Percentiles rank a stretch among this genome's conserved stretches.
These are phyloP conservation scores for Aspergillus affinis DNA, from an alignment of 495 filamentous ascomycete genomes.

Conservation along the genomic window DNA sequence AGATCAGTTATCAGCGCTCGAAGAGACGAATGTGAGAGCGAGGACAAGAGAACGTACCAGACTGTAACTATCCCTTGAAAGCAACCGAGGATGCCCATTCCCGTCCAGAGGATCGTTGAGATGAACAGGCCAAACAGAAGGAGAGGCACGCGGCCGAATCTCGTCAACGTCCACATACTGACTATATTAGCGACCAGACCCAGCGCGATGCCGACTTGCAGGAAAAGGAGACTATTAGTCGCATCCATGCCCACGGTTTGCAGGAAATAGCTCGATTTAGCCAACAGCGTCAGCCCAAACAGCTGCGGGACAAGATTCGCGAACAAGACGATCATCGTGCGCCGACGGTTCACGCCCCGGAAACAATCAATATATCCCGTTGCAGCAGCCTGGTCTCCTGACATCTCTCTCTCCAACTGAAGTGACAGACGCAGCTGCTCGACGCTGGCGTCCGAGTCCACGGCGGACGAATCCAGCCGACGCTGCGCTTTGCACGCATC, in stretches of 20 bases:
- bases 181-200: constrained; percentile 32
- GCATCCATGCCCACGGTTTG: constrained; percentile 35
- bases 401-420: constrained; percentile 24
- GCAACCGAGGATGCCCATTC: constrained; percentile 36
- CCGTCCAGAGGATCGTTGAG: constrained; percentile 28
- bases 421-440: constrained; percentile 26
- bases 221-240: constrained; percentile 28
- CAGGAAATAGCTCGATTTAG: constrained; percentile 35
- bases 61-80: constrained; percentile 27
- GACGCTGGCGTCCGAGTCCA: constrained; percentile 18
- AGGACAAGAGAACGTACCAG: constrained; percentile 22
- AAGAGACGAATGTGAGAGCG: no score
- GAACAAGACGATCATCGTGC: constrained; percentile 49
- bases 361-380: constrained; percentile 41
- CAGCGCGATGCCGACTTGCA: constrained; percentile 32
- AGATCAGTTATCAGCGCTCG: neutral
- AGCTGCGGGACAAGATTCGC: constrained; percentile 29
- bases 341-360: constrained; percentile 39
- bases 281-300: constrained; percentile 34
- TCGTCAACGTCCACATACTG: constrained; percentile 29
- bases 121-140: constrained; percentile 17
- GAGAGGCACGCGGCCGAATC: constrained; percentile 29
- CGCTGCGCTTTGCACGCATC: constrained; percentile 50
- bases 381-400: constrained; percentile 15
- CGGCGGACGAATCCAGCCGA: constrained; percentile 15